Base-by-base conservation (phyloP, 495 filamentous ascomycete genomes). In the Penicillium ochrochloron region DNA sequence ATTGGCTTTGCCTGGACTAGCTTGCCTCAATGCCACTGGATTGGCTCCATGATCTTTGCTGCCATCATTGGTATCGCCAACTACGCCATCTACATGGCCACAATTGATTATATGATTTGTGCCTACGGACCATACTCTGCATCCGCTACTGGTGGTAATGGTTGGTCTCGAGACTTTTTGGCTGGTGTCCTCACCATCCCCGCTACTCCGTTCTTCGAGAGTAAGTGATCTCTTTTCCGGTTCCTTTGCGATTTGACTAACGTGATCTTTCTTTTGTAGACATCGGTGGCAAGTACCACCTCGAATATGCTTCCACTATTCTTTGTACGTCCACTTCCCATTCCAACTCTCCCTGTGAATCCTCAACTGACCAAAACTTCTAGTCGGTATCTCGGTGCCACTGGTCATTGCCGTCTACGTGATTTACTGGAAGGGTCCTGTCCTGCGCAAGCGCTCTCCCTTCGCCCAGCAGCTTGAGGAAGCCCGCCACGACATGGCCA, bases 101-200 rank as follows among this genome's bases (percentile, higher is more conserved):
- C 89, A 11, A 89, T 91, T 65, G 89, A 91, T 73, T 91, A 91
- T 75, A 90, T 90, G 83, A 85, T 91, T 61, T 83, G 81, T 67
- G 85, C 87, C 25, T 91, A 91, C 62, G 89, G 89, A 1, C 87
- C 87, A 0, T 91, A 91, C 76, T 89, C 88, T 5, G 88, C 89
- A 6, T 90, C 88, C 8, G 89, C 89, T 0, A 91, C 89, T 9
- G 89, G 89, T 61, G 89, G 89, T 48, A 91, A 91, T 67, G 89
- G 87, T 62, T 90, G 83, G 84, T 80, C 91, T 54, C 84, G 92
- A 66, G 92, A 96, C 73, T 91, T 96, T 78, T 78, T 96, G 12
- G 92, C 92, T 59, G 92, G 92, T 80, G 83, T 92, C 9, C 80
- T 92, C 34, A 92, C 91, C 12, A 82, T 92, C 41, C 87, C 86